A percentile compares a stretch with the other conserved stretches of the same genome.
Evolutionary conservation across 2,329 filamentous ascomycete genomes (phyloP).

Genomic region (Botrytis medusae): DNA sequence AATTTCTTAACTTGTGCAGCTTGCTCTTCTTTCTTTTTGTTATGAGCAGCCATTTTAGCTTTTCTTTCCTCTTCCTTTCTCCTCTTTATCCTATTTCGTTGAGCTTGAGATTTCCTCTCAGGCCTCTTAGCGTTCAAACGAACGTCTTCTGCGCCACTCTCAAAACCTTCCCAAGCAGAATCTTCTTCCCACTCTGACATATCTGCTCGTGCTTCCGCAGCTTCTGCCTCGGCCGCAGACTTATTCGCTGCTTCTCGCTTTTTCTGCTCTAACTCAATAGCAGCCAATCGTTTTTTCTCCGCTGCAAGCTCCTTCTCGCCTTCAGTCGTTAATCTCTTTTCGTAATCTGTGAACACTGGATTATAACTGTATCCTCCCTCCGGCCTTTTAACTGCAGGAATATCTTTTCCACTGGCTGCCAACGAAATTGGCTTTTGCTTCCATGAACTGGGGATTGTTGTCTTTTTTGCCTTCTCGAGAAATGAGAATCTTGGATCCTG

Average conservation of each 20-base stretch:
- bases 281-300: constrained; percentile 71
- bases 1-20: constrained; percentile 70
- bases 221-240: constrained; percentile 73
- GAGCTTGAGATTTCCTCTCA: constrained; percentile 78
- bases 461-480: constrained; percentile 62
- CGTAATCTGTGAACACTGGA: constrained; percentile 82
- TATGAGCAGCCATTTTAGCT: constrained; percentile 71
- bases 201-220: constrained; percentile 65
- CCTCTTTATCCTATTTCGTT: constrained; percentile 84
- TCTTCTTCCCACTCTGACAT: constrained; percentile 79
- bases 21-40: constrained; percentile 72
- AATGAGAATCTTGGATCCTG: constrained; percentile 62
- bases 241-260: constrained; percentile 65
- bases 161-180: constrained; percentile 85
- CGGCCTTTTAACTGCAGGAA: constrained; percentile 78
- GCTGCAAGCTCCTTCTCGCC: constrained; percentile 76
- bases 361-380: constrained; percentile 90
- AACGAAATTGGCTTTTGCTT: constrained; percentile 77
- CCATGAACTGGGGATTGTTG: constrained; percentile 72
- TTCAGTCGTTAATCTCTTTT: constrained; percentile 70
- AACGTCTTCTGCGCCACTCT: constrained; percentile 76
- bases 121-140: constrained; percentile 68
- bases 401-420: constrained; percentile 73
- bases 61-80: constrained; percentile 83
- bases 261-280: constrained; percentile 64